phyloP scores from a whole-genome alignment of 495 filamentous ascomycete genomes.

The Astrocystis sublimbata region DNA sequence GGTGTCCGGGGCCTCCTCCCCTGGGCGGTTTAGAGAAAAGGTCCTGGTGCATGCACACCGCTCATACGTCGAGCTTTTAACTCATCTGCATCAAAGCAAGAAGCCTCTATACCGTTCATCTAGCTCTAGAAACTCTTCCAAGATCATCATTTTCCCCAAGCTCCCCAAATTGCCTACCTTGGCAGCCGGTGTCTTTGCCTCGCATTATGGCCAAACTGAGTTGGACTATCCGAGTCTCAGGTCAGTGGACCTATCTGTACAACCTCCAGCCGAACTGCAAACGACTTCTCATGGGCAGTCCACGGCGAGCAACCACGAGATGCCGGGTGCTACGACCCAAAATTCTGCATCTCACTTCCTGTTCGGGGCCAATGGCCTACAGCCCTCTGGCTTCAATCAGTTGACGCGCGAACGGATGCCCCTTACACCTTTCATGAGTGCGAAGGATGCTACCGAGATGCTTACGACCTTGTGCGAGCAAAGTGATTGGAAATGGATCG shows the following conservation, averaged over 20 bases:
- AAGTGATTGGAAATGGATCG: constrained; percentile 90
- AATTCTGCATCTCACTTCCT: constrained; percentile 27
- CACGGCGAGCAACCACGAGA: constrained; percentile 19
- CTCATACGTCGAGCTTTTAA: constrained; percentile 83
- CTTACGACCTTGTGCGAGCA: constrained; percentile 80
- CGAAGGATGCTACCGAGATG: constrained; percentile 73
- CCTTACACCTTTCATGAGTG: constrained; percentile 44
- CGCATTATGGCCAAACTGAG: constrained; percentile 17
- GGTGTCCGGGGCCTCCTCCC: constrained; percentile 37
- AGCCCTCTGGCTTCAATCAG: constrained; percentile 21
- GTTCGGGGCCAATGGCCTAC: constrained; percentile 16
- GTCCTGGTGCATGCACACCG: constrained; percentile 81
- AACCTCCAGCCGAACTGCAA: constrained; percentile 23
- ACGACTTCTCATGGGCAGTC: constrained; percentile 23
- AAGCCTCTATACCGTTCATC: constrained; percentile 42
- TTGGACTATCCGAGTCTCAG: constrained; percentile 1
- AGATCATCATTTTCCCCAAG: constrained; percentile 51
- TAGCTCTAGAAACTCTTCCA: constrained; percentile 31
- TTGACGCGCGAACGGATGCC: constrained; percentile 15
- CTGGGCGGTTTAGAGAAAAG: constrained; percentile 74
- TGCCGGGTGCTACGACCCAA: constrained; percentile 20
- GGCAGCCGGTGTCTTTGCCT: constrained; percentile 16
- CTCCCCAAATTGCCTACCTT: constrained; percentile 38
- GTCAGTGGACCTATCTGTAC: not conserved
- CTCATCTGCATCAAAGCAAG: constrained; percentile 67